Percentiles rank a stretch among this genome's conserved stretches.
Conservation (phyloP, 2,329 filamentous ascomycete genomes). For the Fusarium torulosum region DNA sequence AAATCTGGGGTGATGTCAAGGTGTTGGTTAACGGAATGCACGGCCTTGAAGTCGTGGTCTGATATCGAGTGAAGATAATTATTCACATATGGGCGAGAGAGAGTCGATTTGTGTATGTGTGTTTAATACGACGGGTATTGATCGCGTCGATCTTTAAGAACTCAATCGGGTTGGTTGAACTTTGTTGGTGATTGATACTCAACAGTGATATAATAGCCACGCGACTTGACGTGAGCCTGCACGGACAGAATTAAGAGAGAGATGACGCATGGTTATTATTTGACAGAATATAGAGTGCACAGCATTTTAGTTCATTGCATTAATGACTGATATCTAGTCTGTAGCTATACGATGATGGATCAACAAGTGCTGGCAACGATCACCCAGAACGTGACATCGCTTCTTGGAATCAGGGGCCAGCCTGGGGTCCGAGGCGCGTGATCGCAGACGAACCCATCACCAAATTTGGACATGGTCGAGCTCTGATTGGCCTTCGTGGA, state of each 20-base stretch:
- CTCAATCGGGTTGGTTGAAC: conserved; percentile 33
- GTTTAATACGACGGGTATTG: conserved; percentile 13
- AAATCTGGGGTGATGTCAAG: conserved; percentile 24
- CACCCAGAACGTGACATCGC: conserved; percentile 23
- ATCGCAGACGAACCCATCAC: conserved; percentile 24
- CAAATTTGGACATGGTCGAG: conserved; percentile 5
- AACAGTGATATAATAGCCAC: neutral
- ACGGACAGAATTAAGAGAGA: neutral
- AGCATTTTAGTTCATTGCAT: no score
- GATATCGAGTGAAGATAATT: neutral
- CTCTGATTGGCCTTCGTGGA: conserved; percentile 10
- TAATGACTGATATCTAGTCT: neutral
- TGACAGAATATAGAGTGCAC: no score
- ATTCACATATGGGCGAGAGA: neutral
- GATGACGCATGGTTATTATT: neutral
- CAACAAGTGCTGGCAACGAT: conserved; percentile 3
- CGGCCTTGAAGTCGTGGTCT: neutral
- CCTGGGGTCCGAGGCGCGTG: conserved; percentile 20
- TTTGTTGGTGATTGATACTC: conserved; percentile 9
- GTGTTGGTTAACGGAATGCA: conserved; percentile 1
- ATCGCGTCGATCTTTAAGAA: conserved; percentile 17
- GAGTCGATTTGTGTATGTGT: neutral
- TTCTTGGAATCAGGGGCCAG: conserved; percentile 26
- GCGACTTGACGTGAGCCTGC: neutral
- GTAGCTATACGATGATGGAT: conserved; percentile 11